Base-by-base conservation (phyloP, 345 rosid genomes). In the Citrus sinensis region DNA sequence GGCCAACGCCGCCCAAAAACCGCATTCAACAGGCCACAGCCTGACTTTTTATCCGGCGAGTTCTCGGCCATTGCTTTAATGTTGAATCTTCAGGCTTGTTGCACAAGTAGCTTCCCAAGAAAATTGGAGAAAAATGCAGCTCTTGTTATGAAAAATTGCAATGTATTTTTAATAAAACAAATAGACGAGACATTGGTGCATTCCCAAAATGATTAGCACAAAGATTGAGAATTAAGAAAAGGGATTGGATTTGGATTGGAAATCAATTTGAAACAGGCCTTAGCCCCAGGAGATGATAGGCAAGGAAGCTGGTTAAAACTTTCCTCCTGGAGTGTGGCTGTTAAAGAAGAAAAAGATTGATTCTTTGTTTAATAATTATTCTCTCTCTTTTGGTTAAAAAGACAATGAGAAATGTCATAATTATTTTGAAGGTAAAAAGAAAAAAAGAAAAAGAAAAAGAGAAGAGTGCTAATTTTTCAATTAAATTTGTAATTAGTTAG, bases 1-100 rank as follows among this genome's bases (percentile, higher is more conserved):
- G 87, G 82, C 91, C 90, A 94, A 70, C 92, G 87, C 13, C 87
- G 73, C 19, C 97, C 94, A 4, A 94, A 88, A 67, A 96, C 88
- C 4, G 87, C 94, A 60, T 73, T 88, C 6, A 94, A 74, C 17
- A 96, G 74, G 76, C 94, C 93, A 60, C 99, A 96, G 16, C 97
- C 93, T 0, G 90, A 81, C 54, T 79, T 87, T 78, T 76, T 92
- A 14, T 88, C 92, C 7, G 90, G 82, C 0, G 89, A 85, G 4
- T 79, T 13, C 17, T 76, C 86, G 27, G 73, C 84, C 89, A 85
- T 89, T 3, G 73, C 63, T 54, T 54, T 19, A 4, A 17, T 54
- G 6, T 17, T 54, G 22, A 16, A 54, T 54, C 19, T 17, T 54
- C 51, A 46, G 51, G 51, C 51, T 13, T 46, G 14, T 46, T 46